Percentiles rank a stretch among this genome's conserved stretches.
These are phyloP conservation scores for Didymella pinodella DNA, from an alignment of 2,329 filamentous ascomycete genomes.

Conservation along the genomic window DNA sequence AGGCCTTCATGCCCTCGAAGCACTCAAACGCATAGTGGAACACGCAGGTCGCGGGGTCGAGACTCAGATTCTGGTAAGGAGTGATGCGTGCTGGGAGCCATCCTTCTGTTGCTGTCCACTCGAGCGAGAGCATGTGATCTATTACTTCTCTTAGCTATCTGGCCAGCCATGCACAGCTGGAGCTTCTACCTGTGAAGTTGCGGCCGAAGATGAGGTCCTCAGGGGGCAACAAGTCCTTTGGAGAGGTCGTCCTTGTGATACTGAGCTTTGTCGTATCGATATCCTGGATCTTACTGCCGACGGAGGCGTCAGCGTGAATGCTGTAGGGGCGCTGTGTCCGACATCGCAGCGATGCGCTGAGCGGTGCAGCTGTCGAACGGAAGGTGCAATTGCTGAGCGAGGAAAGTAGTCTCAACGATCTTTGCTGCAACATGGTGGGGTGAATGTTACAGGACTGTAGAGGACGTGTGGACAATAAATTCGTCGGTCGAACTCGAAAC, in stretches of 20 bases:
- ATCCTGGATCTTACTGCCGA: slow-evolving; percentile 64
- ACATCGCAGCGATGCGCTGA: slow-evolving; percentile 56
- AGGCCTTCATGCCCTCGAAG: slow-evolving; percentile 99
- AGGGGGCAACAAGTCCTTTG: slow-evolving; percentile 76
- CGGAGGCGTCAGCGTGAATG: slow-evolving; percentile 57
- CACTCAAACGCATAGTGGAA: slow-evolving; percentile 99
- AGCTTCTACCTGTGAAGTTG: slow-evolving; percentile 79
- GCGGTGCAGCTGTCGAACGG: slow-evolving; percentile 37
- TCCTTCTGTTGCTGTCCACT: slow-evolving; percentile 87
- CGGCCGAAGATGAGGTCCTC: slow-evolving; percentile 89
- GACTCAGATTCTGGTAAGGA: slow-evolving; percentile 95
- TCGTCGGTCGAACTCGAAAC: slow-evolving; percentile 26
- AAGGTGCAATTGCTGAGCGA: slow-evolving; percentile 39
- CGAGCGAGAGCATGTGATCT: slow-evolving; percentile 97
- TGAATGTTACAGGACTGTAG: slow-evolving; percentile 22
- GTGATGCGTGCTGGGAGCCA: slow-evolving; percentile 85
- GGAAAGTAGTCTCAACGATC: slow-evolving; percentile 47
- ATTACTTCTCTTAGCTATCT: slow-evolving; percentile 23
- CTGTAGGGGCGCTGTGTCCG: slow-evolving; percentile 58
- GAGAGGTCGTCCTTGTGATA: slow-evolving; percentile 76
- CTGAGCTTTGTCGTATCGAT: slow-evolving; percentile 81
- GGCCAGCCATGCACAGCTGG: slow-evolving; percentile 5
- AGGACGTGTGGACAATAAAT: slow-evolving; percentile 24
- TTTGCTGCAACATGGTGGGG: slow-evolving; percentile 49
- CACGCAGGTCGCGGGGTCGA: slow-evolving; percentile 95